Conservation (phyloP, 805 yeast genomes). For the Saturnispora silvae region DNA sequence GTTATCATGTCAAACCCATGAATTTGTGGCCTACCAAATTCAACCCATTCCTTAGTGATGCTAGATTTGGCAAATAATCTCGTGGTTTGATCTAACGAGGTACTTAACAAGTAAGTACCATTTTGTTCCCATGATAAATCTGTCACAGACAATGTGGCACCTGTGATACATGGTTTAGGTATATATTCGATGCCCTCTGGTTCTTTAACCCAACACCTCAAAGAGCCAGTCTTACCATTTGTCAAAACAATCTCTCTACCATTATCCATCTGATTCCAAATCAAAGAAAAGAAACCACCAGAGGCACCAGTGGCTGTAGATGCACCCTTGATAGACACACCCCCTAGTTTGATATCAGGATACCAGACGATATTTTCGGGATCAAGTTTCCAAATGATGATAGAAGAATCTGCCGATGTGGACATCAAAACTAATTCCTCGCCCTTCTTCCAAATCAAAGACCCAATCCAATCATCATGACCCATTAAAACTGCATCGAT, state of each 20-base stretch:
- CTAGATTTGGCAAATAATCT: conserved; percentile 65
- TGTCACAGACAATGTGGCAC: conserved; percentile 64
- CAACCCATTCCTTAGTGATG: conserved; percentile 52
- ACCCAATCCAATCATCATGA: conserved; percentile 95
- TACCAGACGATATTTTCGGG: conserved; percentile 82
- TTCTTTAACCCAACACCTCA: conserved; percentile 57
- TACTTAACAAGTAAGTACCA: conserved; percentile 60
- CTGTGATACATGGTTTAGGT: conserved; percentile 54
- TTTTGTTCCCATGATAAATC: conserved; percentile 66
- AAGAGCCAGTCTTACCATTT: conserved; percentile 86
- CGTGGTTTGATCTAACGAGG: conserved; percentile 91
- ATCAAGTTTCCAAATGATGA: conserved; percentile 93
- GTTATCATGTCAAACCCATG: conserved; percentile 97
- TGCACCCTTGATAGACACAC: conserved; percentile 90
- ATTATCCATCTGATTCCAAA: conserved; percentile 46
- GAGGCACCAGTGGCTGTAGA: conserved; percentile 95
- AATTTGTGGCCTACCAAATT: conserved; percentile 92
- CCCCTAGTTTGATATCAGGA: conserved; percentile 74
- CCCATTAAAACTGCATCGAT: conserved; percentile 95
- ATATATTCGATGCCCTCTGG: conserved; percentile 21
- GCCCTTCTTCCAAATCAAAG: conserved; percentile 70
- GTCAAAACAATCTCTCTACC: conserved; percentile 52
- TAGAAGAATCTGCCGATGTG: conserved; percentile 84
- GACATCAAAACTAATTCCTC: conserved; percentile 52
- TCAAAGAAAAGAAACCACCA: conserved; percentile 50